Percentiles rank a stretch among this genome's conserved stretches.
Conservation (phyloP, 495 filamentous ascomycete species). For the Hypoxylon cercidicola region DNA sequence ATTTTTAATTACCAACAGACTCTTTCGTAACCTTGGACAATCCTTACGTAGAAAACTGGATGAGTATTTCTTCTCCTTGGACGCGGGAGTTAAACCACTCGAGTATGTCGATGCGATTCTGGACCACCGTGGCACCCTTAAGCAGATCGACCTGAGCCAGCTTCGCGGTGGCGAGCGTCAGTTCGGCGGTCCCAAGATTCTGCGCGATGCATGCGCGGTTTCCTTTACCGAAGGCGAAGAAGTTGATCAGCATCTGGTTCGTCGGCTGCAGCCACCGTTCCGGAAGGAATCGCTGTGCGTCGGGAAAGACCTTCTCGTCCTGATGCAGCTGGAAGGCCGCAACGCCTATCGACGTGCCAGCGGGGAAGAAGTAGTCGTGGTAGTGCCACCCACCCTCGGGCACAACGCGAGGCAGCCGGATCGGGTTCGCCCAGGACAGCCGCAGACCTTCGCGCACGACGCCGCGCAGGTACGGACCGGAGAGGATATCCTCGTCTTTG, state of each 20-base stretch:
- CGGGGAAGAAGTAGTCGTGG: constrained; percentile 50
- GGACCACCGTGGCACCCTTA: constrained; percentile 45
- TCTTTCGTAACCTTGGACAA: background rate
- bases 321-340: constrained; percentile 57
- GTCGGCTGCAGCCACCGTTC: constrained; percentile 60
- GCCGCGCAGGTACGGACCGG: constrained; percentile 44
- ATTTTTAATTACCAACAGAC: background rate
- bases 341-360: constrained; percentile 57
- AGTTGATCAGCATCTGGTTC: constrained; percentile 52
- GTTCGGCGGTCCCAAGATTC: constrained; percentile 57
- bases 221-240: constrained; percentile 61
- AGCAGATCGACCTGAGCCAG: constrained; percentile 55
- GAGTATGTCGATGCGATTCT: constrained; percentile 53
- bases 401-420: constrained; percentile 58
- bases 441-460: constrained; percentile 54
- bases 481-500: constrained; percentile 6
- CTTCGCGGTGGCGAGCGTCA: constrained; percentile 52
- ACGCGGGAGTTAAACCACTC: constrained; percentile 62
- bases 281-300: constrained; percentile 57
- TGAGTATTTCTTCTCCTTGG: constrained; percentile 1
- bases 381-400: constrained; percentile 53
- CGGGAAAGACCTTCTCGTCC: constrained; percentile 55
- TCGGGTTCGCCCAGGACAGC: constrained; percentile 27
- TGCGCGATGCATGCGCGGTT: constrained; percentile 62
- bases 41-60: constrained; percentile 4